These are phyloP conservation scores for Neurospora terricola DNA, from an alignment of 495 filamentous ascomycete genomes.

Conservation along the genomic window DNA sequence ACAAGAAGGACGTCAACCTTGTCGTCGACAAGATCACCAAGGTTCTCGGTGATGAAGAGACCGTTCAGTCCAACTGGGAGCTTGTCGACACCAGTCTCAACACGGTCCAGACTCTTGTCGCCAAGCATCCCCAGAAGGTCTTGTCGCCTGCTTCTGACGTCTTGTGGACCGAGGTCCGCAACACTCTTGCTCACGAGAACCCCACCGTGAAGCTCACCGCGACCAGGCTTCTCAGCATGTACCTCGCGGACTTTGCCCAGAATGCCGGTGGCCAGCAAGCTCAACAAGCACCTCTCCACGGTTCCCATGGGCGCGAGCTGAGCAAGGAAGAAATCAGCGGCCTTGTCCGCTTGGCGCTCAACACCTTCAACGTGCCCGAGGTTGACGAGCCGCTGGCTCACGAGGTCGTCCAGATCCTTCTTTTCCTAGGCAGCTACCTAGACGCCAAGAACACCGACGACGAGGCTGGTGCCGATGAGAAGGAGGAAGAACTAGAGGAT, in stretches of 20 bases:
- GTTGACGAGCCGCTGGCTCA: slow-evolving; percentile 56
- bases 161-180: slow-evolving; percentile 58
- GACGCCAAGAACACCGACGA: slow-evolving; percentile 19
- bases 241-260: slow-evolving; percentile 68
- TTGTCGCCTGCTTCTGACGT: slow-evolving; percentile 44
- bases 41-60: slow-evolving; percentile 39
- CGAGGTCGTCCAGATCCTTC: slow-evolving; percentile 64
- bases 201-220: slow-evolving; percentile 67
- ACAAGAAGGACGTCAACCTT: slow-evolving; percentile 50
- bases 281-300: slow-evolving; percentile 49
- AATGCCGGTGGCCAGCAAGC: slow-evolving; percentile 41
- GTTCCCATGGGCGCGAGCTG: slow-evolving; percentile 63
- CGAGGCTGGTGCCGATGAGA: slow-evolving; percentile 18
- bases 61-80: slow-evolving; percentile 54
- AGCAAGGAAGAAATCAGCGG: slow-evolving; percentile 52
- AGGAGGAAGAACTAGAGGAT: slow-evolving; percentile 33
- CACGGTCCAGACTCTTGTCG: slow-evolving; percentile 55
- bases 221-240: slow-evolving; percentile 62
- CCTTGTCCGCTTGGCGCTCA: slow-evolving; percentile 52
- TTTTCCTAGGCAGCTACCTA: slow-evolving; percentile 50
- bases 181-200: slow-evolving; percentile 63
- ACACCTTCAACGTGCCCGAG: slow-evolving; percentile 54
- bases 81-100: slow-evolving; percentile 67
- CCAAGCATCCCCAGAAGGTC: slow-evolving; percentile 49
- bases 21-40: slow-evolving; percentile 32